A percentile compares a stretch with the other conserved stretches of the same genome.
Conservation (phyloP, 495 filamentous ascomycete genomes). For the Penicillium egyptiacum region DNA sequence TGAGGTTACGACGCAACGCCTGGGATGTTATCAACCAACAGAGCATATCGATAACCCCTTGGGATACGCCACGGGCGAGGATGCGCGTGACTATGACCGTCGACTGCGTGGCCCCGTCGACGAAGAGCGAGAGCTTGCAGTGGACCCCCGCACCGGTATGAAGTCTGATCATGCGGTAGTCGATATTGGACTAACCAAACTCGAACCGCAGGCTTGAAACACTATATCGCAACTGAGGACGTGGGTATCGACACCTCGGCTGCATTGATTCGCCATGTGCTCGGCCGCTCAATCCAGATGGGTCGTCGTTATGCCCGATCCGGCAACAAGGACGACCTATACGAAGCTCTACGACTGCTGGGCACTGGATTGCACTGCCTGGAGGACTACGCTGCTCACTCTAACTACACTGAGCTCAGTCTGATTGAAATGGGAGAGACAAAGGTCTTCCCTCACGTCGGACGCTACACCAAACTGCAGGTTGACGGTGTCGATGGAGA, state of each 20-base stretch:
- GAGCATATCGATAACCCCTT: slow-evolving; percentile 87
- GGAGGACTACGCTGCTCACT: slow-evolving; percentile 92
- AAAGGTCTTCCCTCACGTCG: slow-evolving; percentile 82
- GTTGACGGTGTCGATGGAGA: slow-evolving; percentile 60
- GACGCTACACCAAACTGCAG: slow-evolving; percentile 62
- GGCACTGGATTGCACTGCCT: slow-evolving; percentile 87
- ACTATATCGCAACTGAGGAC: slow-evolving; percentile 84
- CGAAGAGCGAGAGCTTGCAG: slow-evolving; percentile 71
- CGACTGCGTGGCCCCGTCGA: slow-evolving; percentile 80
- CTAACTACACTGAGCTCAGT: slow-evolving; percentile 84
- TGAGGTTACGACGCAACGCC: slow-evolving; percentile 81
- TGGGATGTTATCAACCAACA: slow-evolving; percentile 86
- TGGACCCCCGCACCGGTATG: slow-evolving; percentile 65
- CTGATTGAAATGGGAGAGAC: slow-evolving; percentile 80
- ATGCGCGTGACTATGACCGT: slow-evolving; percentile 77
- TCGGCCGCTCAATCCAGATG: slow-evolving; percentile 68
- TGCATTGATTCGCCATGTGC: slow-evolving; percentile 67
- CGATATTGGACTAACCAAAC: slow-evolving; percentile 5
- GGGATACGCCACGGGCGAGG: slow-evolving; percentile 77
- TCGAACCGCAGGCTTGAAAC: slow-evolving; percentile 69
- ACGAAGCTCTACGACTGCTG: slow-evolving; percentile 80
- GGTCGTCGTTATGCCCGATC: slow-evolving; percentile 66
- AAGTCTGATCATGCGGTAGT: neutral
- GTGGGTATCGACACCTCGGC: slow-evolving; percentile 74
- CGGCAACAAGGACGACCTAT: slow-evolving; percentile 67